Conservation (phyloP, 148 eudicot genomes). For the Oxyria digyna region DNA sequence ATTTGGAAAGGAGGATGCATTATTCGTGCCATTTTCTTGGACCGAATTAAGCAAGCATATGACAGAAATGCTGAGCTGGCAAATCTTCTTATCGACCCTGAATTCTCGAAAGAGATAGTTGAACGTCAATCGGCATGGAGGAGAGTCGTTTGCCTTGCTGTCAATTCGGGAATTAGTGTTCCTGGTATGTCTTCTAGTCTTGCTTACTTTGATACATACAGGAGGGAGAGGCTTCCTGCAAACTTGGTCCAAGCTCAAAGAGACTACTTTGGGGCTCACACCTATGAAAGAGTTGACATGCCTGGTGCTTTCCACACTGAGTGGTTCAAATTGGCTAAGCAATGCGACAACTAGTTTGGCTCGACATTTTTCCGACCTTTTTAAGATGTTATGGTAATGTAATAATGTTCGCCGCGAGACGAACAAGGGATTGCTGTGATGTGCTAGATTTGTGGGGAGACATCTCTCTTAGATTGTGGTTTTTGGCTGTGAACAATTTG, state of each 20-base stretch:
- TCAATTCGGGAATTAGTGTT: conserved; percentile 71
- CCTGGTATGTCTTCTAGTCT: conserved; percentile 96
- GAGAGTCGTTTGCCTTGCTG: conserved; percentile 66
- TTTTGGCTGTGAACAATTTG: conserved; percentile 9
- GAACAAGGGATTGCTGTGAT: conserved; percentile 4
- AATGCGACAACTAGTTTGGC: conserved; percentile 32
- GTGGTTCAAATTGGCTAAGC: conserved; percentile 82
- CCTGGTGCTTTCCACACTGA: conserved; percentile 78
- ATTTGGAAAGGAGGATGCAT: conserved; percentile 97
- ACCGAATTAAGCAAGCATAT: conserved; percentile 80
- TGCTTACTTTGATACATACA: conserved; percentile 86
- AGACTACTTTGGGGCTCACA: conserved; percentile 90
- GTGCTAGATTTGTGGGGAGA: conserved; percentile 3
- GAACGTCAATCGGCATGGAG: conserved; percentile 84
- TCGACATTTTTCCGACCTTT: background rate
- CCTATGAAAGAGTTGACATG: conserved; percentile 78
- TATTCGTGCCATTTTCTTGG: conserved; percentile 82
- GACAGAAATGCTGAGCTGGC: conserved; percentile 70
- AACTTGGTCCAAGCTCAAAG: conserved; percentile 92
- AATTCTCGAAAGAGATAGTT: conserved; percentile 72
- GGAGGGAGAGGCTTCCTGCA: conserved; percentile 74
- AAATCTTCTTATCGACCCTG: conserved; percentile 71
- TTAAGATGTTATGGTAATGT: conserved; percentile 4
- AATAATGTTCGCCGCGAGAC: conserved; percentile 1
- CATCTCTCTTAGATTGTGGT: background rate